A percentile compares a stretch with the other conserved stretches of the same genome.
These are phyloP conservation scores for Cytospora paraplurivora DNA, from an alignment of 2,329 filamentous ascomycete genomes.

Conservation along the genomic window DNA sequence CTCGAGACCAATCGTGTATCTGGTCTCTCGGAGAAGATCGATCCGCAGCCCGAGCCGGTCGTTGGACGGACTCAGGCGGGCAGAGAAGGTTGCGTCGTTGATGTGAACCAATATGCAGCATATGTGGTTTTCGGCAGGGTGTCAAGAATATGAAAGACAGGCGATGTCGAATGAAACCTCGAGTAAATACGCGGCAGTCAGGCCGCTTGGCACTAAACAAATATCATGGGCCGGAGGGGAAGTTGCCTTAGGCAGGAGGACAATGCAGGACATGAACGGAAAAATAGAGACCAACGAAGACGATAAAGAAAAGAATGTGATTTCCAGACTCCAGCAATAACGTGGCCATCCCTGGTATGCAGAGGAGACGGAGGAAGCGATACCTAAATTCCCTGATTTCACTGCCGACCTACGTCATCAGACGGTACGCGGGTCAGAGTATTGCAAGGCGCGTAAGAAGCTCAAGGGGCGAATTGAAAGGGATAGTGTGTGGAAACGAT, in stretches of 20 bases:
- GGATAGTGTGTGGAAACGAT: slow-evolving; percentile 7
- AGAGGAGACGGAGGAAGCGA: slow-evolving; percentile 15
- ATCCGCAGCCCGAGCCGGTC: slow-evolving; percentile 10
- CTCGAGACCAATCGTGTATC: neutral
- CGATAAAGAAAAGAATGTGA: slow-evolving; percentile 1
- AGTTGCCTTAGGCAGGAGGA: neutral
- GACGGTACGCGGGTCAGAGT: slow-evolving; percentile 20
- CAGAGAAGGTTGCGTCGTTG: neutral
- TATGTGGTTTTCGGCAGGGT: slow-evolving; percentile 3
- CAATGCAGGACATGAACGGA: neutral
- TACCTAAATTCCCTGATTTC: slow-evolving; percentile 22
- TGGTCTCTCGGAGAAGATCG: slow-evolving; percentile 3
- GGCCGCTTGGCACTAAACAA: neutral
- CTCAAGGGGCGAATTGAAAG: slow-evolving; percentile 1
- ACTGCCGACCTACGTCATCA: slow-evolving; percentile 20
- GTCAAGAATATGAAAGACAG: neutral
- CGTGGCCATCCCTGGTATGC: slow-evolving; percentile 13
- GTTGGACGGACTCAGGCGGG: slow-evolving; percentile 5
- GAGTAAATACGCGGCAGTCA: neutral
- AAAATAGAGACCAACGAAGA: slow-evolving; percentile 1
- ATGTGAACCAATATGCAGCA: neutral
- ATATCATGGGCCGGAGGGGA: neutral
- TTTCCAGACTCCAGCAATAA: slow-evolving; percentile 4
- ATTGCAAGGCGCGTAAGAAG: slow-evolving; percentile 12
- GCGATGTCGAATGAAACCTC: neutral